Base-by-base conservation (phyloP, 2,329 filamentous ascomycete species). In the Alternaria sp. region DNA sequence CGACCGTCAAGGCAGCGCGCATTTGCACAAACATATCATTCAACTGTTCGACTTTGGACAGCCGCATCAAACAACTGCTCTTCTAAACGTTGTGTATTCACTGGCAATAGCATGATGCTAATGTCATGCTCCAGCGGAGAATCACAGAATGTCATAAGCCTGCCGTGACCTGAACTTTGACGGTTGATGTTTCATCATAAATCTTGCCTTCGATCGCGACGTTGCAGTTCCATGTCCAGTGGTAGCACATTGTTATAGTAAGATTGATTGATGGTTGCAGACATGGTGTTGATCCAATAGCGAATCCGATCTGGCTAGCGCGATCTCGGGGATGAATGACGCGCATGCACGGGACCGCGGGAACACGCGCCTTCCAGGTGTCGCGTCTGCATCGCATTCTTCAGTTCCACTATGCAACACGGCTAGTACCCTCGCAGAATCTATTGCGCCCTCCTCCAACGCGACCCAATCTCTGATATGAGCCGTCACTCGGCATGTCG, bases 401-500 rank as follows among this genome's bases (percentile, higher is more conserved):
- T 63, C 51, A 49, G 7, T 55, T 43, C 37, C 43, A 54, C 28
- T 15, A 57, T 44, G 57, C 50, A 55, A 41, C 30, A 4, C 10
- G 30, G 44, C 30, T 28, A 10, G 49, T 37, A 28, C 37, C 56
- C 33, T 26, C 15, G 14, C 26, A 1, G 7, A 55, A 30, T 37
- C 11, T 12, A 9, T 15, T 6, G 7, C 28, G n/a, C n/a, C 20
- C 21, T 44, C 55, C 6, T 20, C 4, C 1, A 26, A 26, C 25
- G 25, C 11, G 12, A 20, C 28, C 3, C 44, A 9, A 7, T 14
- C 3, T 43, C 41, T 74, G 47, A 65, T 6, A 46, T 46, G 23
- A 55, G 25, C 18, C 18, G 18, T 41, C 41, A 57, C 21, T 26
- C 55, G 68, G 25, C 12, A 83, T 83, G 81, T 86, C 84, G 53